A percentile compares a stretch with the other conserved stretches of the same genome.
Conservation (phyloP, 148 eudicot species). For the Cornus kousa region DNA sequence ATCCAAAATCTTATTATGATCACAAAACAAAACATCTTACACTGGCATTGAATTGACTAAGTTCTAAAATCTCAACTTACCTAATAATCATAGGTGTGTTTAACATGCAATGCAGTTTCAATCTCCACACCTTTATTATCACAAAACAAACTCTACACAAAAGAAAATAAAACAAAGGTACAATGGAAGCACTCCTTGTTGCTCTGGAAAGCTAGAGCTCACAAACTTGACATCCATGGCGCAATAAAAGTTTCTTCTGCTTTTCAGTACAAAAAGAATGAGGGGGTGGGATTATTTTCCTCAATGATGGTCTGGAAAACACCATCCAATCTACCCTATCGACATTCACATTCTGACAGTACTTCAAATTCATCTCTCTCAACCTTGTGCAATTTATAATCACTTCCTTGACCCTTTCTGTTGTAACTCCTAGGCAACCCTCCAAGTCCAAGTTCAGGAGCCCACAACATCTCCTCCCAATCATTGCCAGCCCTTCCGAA, state of each 20-base stretch:
- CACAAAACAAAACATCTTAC: too few relatives aligned
- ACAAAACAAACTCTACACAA: not conserved
- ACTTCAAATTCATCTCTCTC: slow-evolving; percentile 51
- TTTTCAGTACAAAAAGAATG: slow-evolving; percentile 17
- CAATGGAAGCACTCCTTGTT: not conserved
- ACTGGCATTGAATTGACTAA: too few relatives aligned
- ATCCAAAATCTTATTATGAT: too few relatives aligned
- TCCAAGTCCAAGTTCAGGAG: slow-evolving; percentile 45
- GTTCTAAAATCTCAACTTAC: too few relatives aligned
- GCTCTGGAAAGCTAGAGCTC: slow-evolving; percentile 22
- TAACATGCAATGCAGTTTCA: not conserved
- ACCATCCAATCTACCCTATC: slow-evolving; percentile 44
- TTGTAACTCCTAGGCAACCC: slow-evolving; percentile 44
- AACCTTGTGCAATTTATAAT: slow-evolving; percentile 40
- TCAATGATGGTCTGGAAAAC: slow-evolving; percentile 46
- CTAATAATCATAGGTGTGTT: too few relatives aligned
- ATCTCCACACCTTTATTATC: not conserved
- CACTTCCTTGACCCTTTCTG: slow-evolving; percentile 36
- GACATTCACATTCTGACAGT: slow-evolving; percentile 34
- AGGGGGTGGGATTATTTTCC: slow-evolving; percentile 46
- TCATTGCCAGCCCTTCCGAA: slow-evolving; percentile 45
- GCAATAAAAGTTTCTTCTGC: slow-evolving; percentile 37
- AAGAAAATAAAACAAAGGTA: not conserved
- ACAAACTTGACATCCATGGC: slow-evolving; percentile 55
- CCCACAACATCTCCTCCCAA: slow-evolving; percentile 48